A percentile compares a stretch with the other conserved stretches of the same genome.
phyloP scores from a whole-genome alignment of 176 grass and related monocot genomes.

The Carex myosuroides region DNA sequence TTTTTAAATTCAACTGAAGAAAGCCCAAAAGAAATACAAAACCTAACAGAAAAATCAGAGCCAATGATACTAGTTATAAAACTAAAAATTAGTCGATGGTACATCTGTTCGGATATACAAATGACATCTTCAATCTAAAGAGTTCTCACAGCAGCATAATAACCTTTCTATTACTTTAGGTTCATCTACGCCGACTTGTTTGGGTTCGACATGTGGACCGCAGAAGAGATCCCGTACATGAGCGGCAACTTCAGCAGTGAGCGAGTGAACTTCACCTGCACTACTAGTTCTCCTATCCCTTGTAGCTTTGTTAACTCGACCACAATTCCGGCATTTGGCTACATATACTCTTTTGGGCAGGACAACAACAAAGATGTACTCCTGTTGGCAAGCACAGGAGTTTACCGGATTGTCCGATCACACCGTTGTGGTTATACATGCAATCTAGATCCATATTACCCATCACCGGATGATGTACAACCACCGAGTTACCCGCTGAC shows the following conservation, averaged over 20 bases:
- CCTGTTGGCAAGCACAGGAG: neutral
- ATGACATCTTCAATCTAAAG: neutral
- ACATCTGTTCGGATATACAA: no score
- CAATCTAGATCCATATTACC: neutral
- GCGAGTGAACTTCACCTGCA: slow-evolving; percentile 1
- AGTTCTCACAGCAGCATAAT: neutral
- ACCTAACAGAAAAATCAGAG: neutral
- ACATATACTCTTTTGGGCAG: slow-evolving; percentile 18
- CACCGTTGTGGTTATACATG: slow-evolving; percentile 5
- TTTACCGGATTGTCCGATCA: slow-evolving; percentile 10
- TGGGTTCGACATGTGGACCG: slow-evolving; percentile 16
- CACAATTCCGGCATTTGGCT: neutral
- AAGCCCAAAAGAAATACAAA: neutral
- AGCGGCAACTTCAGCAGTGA: slow-evolving; percentile 17
- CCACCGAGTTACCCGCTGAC: neutral
- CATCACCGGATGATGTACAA: neutral
- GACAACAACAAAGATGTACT: slow-evolving; percentile 15
- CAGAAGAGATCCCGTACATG: neutral
- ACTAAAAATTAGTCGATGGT: no score
- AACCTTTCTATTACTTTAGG: slow-evolving; percentile 2
- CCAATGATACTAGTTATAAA: neutral
- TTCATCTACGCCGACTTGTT: slow-evolving; percentile 18
- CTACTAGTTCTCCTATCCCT: neutral
- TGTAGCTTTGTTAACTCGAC: slow-evolving; percentile 11
- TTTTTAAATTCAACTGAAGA: neutral